Base-by-base conservation (phyloP, 1,284 basidiomycete species). In the Inonotus obliquus region DNA sequence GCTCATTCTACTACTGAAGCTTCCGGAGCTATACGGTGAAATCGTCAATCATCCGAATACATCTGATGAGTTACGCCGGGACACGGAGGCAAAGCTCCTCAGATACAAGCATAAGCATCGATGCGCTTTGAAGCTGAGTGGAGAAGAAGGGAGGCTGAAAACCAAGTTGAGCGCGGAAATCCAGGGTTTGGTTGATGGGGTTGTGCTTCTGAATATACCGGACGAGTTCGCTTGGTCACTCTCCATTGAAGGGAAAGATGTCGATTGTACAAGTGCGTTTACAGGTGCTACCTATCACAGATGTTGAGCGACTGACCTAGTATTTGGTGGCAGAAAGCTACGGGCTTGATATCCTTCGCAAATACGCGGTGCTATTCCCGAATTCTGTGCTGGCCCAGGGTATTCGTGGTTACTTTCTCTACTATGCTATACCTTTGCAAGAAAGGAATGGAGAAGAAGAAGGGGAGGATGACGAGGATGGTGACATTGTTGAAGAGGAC, bases 151-250 rank as follows among this genome's bases (percentile, higher is more conserved):
- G 7, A 68, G 70, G 0, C 68, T 74, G 13, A 94, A 92, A 71
- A 67, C 69, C 5, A 67, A 71, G 17, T 65, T 88, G 13, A 76
- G 83, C 2, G 71, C 75, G n/a, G 85, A 91, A 65, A 77, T 96
- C 3, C 80, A 90, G 55, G 81, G 83, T 5, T 75, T 96, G 53
- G 80, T 91, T 1, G 75, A 81, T 17, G 94, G 92, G 2, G 82
- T 85, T 53, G 83, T 96, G 10, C 74, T 94, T 5, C 76, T 97
- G 32, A 77, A 79, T 32, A 80, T 94, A n/a, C 81, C 84, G 0
- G 86, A 96, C 67, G 85, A 89, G 66, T 67, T 88, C 14, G 91
- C 92, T 0, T 97, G 94, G 94, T 80, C 75, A 37, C 73, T 92
- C 19, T 85, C 81, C 65, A 77, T 98, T 45, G 93, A 98, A 69